Evolutionary conservation across 371 early-diverging fungal genomes (phyloP), one percentile per base, ranked within the genome.

Genomic region (Mucor irregularis): DNA sequence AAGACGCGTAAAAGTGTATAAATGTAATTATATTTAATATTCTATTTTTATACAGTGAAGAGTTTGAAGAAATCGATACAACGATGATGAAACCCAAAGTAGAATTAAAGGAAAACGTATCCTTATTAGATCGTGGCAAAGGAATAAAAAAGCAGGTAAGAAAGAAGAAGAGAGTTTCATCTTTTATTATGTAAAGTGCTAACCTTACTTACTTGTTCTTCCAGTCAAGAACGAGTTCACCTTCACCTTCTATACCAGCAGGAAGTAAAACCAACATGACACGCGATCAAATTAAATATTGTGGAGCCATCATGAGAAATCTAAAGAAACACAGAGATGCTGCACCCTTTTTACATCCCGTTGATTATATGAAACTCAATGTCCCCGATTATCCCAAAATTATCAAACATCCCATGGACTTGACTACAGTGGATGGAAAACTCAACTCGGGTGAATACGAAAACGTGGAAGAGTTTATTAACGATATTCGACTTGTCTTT

Each of bases 351-450:
- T 69, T 93, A 17, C 75, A 84, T 39, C 99, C 99, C 1, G 99
- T 99, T 3, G 99, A 99, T 71, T 92, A 94, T 33, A 78, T 95
- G 29, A 85, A 83, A 39, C 78, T 97, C 14, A 87, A 87, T 40
- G 88, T 99, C 16, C 99, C 98, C 3, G 96, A 94, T 62, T 99
- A 99, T 71, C 90, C 89, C 19, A 83, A 86, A 9, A 85, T 93
- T 62, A 87, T 99, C 73, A 95, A 93, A 66, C 63, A 83, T 25
- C 99, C 99, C 0, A 99, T 99, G 98, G 99, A 99, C 64, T 72
- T 99, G 6, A 87, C 90, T 9, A 99, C 99, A 0, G 89, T 98
- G 16, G 92, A 92, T 56, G 74, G 76, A 40, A 96, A 96, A 70
- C 72, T 99, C 6, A 91, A 91, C 51, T 53, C 55, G 16, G 79